Evolutionary conservation across 108 stramenopile species (phyloP), one percentile per base, ranked within the genome.

Genomic region (Pelagomonas calceolata): DNA sequence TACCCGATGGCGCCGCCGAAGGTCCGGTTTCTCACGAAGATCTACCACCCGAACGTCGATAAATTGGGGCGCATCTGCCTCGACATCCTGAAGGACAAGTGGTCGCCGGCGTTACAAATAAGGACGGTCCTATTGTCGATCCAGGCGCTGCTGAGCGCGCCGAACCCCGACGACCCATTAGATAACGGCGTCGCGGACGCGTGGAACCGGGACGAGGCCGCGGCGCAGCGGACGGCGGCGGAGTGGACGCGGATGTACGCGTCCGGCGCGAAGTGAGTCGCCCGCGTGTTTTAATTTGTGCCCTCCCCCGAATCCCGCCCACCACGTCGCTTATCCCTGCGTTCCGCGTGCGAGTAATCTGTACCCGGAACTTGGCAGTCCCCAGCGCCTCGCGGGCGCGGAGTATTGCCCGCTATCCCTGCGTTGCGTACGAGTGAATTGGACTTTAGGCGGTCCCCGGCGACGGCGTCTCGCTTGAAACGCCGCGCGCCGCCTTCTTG

Each of bases 1-100:
- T 99, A 99, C 78, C 98, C 98, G 45, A 98, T 98, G 96, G 91
- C 93, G 69, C 93, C 98, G 21, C 98, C 98, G 68, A 97, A 96
- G 83, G 95, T 99, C 21, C 92, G 98, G 0, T 98, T 98, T 73
- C 79, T 98, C 60, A 99, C 99, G 32, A 96, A 96, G 87, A 95
- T 97, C 67, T 99, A 94, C 76, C 99, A 99, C 76, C 96, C 96
- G 45, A 99, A 99, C 85, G 90, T 99, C 32, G 96, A 99, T 83
- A 92, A 95, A 70, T 86, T 95, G 32, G 97, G 95, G 30, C 80
- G 94, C 66, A 99, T 99, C 76, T 99, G 98, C 73, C 86, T 99
- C 68, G 98, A 99, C 76, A 97, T 99, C 68, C 79, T 99, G 46
- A 98, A 99, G 81, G 97, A 99, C 77, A 96, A 98, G 73, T 99